phyloP scores from a whole-genome alignment of 176 grass and related monocot genomes.

The Aechmea fasciata region DNA sequence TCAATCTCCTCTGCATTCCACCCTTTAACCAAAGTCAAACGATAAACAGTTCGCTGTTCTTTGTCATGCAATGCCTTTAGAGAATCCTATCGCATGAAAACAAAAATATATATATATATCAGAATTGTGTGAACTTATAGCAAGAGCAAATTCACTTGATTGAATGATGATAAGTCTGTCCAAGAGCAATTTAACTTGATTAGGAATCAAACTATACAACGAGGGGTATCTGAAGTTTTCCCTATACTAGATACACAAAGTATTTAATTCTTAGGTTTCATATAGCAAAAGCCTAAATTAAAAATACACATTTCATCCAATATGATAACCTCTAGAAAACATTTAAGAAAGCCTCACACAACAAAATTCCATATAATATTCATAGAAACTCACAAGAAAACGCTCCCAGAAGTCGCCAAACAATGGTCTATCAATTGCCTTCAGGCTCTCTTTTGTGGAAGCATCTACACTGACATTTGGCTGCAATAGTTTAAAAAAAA shows the following conservation, averaged over 20 bases:
- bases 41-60: constrained; percentile 80
- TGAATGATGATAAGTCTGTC: no score
- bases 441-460: constrained; percentile 89
- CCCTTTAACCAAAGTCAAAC: constrained; percentile 92
- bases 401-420: constrained; percentile 98
- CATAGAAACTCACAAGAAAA: constrained; percentile 53
- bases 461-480: constrained; percentile 93
- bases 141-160: no score
- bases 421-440: constrained; percentile 87
- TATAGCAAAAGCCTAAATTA: no score
- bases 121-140: neutral
- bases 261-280: no score
- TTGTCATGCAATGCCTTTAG: constrained; percentile 75
- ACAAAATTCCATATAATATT: neutral
- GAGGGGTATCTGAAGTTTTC: no score
- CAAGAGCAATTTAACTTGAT: no score
- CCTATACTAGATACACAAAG: no score
- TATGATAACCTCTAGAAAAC: no score
- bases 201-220: no score
- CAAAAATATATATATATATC: constrained; percentile 1
- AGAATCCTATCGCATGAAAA: constrained; percentile 44
- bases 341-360: no score
- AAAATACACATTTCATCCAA: no score
- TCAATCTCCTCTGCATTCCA: constrained; percentile 95
- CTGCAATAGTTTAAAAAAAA: constrained; percentile 38